A percentile compares a stretch with the other conserved stretches of the same genome.
Conservation (phyloP, 1,139 yeast species). For the Yamadazyma triangularis region DNA sequence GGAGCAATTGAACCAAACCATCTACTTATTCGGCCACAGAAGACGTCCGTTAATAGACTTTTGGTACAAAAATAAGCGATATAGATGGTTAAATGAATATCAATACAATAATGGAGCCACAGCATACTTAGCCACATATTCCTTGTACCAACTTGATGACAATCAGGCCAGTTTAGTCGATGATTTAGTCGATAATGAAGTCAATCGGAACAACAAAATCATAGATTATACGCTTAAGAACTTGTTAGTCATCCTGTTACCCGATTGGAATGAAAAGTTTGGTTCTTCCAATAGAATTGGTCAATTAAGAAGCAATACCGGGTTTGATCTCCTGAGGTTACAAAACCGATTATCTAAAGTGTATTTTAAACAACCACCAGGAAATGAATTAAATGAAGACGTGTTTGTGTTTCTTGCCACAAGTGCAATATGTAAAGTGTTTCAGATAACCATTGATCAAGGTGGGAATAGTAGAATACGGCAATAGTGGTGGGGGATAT, state of each 20-base stretch:
- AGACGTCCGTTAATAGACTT: conserved; percentile 6
- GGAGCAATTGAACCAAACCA: not conserved
- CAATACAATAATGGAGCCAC: not conserved
- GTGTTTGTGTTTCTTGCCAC: not conserved
- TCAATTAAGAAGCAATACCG: not conserved
- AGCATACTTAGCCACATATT: not conserved
- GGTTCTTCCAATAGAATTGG: not conserved
- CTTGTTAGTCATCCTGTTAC: not conserved
- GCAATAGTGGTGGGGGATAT: too few relatives aligned
- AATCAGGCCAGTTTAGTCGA: not conserved
- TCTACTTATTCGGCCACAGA: conserved; percentile 1
- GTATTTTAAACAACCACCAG: not conserved
- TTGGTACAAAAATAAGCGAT: conserved; percentile 1
- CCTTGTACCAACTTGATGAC: conserved; percentile 1
- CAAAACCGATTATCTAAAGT: not conserved
- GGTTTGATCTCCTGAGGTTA: not conserved
- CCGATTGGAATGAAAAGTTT: not conserved
- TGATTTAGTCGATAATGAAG: not conserved
- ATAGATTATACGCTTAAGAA: not conserved
- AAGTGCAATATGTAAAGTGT: not conserved
- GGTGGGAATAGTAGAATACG: too few relatives aligned
- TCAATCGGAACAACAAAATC: not conserved
- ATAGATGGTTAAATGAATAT: conserved; percentile 4
- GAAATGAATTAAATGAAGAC: not conserved
- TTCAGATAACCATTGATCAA: not conserved